Conservation (phyloP, 2,329 filamentous ascomycete genomes). For the Sordariomycetes sp. region DNA sequence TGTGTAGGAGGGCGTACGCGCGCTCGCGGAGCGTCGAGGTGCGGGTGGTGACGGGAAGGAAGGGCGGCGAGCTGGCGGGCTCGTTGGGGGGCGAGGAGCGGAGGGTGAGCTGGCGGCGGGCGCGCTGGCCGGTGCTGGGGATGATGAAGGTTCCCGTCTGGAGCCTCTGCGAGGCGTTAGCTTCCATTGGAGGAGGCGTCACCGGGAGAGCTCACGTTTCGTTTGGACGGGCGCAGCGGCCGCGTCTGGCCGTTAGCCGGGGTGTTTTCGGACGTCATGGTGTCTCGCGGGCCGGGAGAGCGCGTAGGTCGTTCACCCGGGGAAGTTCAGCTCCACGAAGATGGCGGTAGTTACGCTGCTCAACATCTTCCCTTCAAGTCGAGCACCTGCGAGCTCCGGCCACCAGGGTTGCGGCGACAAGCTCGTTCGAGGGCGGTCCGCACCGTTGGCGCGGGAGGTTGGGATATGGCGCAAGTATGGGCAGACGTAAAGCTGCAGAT, state of each 20-base stretch:
- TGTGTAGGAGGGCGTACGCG: slow-evolving; percentile 21
- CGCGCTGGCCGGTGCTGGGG: slow-evolving; percentile 74
- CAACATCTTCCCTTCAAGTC: no score
- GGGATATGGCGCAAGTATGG: no score
- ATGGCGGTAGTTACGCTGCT: no score
- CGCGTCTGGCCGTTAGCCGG: not conserved
- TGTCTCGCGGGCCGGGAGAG: not conserved
- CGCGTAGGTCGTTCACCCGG: no score
- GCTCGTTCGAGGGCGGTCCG: no score
- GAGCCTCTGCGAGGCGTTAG: slow-evolving; percentile 45
- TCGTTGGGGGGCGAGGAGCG: slow-evolving; percentile 26
- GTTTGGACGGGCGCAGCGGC: slow-evolving; percentile 1
- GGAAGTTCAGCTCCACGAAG: no score
- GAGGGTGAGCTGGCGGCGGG: slow-evolving; percentile 69
- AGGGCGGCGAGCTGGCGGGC: slow-evolving; percentile 17
- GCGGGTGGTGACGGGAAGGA: slow-evolving; percentile 22
- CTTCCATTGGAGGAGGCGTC: not conserved
- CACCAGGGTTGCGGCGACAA: no score
- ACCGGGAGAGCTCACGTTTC: not conserved
- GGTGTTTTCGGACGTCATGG: not conserved
- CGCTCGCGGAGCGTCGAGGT: slow-evolving; percentile 21
- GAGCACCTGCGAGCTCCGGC: no score
- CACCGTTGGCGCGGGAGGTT: no score
- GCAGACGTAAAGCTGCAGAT: no score
- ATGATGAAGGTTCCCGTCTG: slow-evolving; percentile 81